These are phyloP conservation scores for Hepatocystis sp. DNA, from an alignment of 169 alveolate species.

Conservation along the genomic window DNA sequence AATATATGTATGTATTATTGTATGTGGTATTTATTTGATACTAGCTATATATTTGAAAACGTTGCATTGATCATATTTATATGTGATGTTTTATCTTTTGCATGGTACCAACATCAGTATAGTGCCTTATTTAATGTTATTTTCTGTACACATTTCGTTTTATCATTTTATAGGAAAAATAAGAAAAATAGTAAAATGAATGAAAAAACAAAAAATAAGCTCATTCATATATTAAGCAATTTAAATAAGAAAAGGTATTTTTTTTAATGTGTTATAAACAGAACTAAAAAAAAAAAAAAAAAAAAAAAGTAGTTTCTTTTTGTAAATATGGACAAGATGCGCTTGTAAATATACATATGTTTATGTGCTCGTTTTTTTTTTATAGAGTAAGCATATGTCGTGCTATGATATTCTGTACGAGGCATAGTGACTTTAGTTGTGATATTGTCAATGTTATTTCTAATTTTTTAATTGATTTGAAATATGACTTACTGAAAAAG, in stretches of 20 bases:
- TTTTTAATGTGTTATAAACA: too few species aligned
- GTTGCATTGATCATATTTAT: too few species aligned
- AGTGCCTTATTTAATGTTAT: too few species aligned
- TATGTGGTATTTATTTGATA: too few species aligned
- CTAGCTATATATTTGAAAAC: too few species aligned
- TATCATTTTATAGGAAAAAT: slow-evolving; percentile 20
- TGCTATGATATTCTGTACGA: slow-evolving; percentile 74
- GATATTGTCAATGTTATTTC: slow-evolving; percentile 54
- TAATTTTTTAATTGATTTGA: slow-evolving; percentile 34
- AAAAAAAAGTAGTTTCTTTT: too few species aligned
- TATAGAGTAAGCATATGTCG: slow-evolving; percentile 73
- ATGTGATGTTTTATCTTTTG: too few species aligned
- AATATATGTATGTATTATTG: not conserved
- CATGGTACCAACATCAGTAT: too few species aligned
- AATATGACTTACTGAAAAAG: slow-evolving; percentile 67
- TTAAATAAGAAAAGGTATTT: slow-evolving; percentile 58
- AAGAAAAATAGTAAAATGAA: slow-evolving; percentile 45
- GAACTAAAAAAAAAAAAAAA: too few species aligned
- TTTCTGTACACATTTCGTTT: not conserved
- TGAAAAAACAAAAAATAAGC: slow-evolving; percentile 45
- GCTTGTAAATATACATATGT: not conserved
- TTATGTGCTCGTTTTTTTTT: not conserved
- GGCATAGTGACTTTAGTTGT: slow-evolving; percentile 64
- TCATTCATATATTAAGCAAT: slow-evolving; percentile 33
- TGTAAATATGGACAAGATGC: too few species aligned